These are phyloP conservation scores for Alternaria hordeiaustralica DNA, from an alignment of 2,329 filamentous ascomycete genomes.

Conservation along the genomic window DNA sequence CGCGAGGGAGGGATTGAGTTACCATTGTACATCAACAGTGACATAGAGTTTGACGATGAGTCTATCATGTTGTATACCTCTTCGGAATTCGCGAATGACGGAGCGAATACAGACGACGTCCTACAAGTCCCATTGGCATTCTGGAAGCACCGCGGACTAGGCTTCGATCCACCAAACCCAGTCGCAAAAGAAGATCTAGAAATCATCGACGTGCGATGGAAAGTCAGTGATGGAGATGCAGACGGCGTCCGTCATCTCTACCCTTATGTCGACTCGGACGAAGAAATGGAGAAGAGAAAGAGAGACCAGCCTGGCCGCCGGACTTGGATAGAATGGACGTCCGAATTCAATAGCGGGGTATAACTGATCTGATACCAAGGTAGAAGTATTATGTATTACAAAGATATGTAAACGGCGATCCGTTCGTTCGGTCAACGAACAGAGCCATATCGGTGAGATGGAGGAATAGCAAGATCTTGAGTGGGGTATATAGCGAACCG, in stretches of 20 bases:
- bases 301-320: neutral
- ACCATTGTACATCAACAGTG: neutral
- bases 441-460: neutral
- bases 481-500: slow-evolving; percentile 15
- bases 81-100: neutral
- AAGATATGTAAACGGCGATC: neutral
- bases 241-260: neutral
- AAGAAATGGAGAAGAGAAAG: neutral
- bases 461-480: slow-evolving; percentile 2
- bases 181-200: neutral
- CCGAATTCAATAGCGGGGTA: neutral
- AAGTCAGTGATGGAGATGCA: neutral
- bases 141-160: neutral
- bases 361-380: neutral
- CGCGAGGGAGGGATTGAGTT: neutral
- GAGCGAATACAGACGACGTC: neutral
- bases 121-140: slow-evolving; percentile 1
- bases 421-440: slow-evolving; percentile 2
- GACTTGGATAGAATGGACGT: neutral
- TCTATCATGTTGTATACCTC: slow-evolving; percentile 9
- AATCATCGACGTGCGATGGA: neutral
- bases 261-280: neutral
- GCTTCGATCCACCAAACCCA: neutral
- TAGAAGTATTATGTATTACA: slow-evolving; percentile 8
- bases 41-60: slow-evolving; percentile 3